phyloP scores from a whole-genome alignment of 2,329 filamentous ascomycete genomes.

The Achaetomium macrosporum region DNA sequence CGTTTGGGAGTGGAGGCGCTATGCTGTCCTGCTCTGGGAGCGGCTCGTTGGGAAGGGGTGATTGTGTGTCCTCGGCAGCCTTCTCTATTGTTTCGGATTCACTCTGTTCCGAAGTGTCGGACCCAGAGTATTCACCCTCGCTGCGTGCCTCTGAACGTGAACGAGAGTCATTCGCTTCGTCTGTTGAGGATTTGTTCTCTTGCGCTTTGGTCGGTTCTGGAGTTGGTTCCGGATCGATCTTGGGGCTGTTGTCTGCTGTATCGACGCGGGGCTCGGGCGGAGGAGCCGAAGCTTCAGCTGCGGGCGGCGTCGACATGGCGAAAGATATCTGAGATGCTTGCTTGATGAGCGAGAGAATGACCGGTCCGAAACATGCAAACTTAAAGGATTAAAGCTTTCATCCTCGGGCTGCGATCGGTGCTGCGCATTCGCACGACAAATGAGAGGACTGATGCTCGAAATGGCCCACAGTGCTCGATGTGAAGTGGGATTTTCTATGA shows the following conservation, averaged over 20 bases:
- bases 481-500: not conserved
- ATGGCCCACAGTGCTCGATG: not conserved
- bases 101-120: not conserved
- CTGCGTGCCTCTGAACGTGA: slow-evolving; percentile 3
- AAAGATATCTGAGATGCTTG: not conserved
- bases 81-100: not conserved
- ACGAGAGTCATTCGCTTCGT: not conserved
- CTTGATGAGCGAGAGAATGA: not conserved
- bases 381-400: not conserved
- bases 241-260: not conserved
- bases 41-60: slow-evolving; percentile 10
- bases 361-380: not conserved
- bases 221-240: not conserved
- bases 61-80: not conserved
- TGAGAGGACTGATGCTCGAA: not conserved
- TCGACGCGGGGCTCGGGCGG: not conserved
- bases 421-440: not conserved
- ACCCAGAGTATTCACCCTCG: slow-evolving; percentile 15
- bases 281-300: slow-evolving; percentile 1
- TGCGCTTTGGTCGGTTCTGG: not conserved
- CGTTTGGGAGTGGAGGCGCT: slow-evolving; percentile 21
- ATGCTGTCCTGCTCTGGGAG: slow-evolving; percentile 6
- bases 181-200: not conserved
- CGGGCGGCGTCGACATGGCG: slow-evolving; percentile 6
- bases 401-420: not conserved